Percentiles rank a stretch among this genome's conserved stretches.
phyloP scores from a whole-genome alignment of 805 yeast species.

The Metschnikowia picachoensis region DNA sequence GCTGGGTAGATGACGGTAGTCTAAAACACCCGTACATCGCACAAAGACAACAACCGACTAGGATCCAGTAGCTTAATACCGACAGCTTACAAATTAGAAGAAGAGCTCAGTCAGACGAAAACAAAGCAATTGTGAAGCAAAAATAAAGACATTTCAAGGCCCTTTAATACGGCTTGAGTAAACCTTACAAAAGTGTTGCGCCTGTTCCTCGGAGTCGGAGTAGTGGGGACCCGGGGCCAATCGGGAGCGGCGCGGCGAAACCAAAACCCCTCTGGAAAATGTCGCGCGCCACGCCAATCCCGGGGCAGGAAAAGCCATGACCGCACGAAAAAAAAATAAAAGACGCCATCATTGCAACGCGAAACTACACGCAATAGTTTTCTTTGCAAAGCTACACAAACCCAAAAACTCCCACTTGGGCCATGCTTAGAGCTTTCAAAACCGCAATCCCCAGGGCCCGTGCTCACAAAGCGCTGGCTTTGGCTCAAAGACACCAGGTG shows the following conservation, averaged over 20 bases:
- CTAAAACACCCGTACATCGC: not conserved
- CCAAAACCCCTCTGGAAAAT: not conserved
- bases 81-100: too few relatives aligned
- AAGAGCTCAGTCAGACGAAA: too few relatives aligned
- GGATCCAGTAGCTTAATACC: too few relatives aligned
- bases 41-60: not conserved
- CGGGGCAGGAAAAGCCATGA: conserved; percentile 10
- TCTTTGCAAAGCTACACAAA: conserved; percentile 1
- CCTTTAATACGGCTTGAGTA: too few relatives aligned
- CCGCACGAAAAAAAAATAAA: conserved; percentile 1
- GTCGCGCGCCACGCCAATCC: conserved; percentile 11
- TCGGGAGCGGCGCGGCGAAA: conserved; percentile 7
- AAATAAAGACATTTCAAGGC: too few relatives aligned
- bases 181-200: too few relatives aligned
- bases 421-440: conserved; percentile 43
- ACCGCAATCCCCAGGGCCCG: conserved; percentile 34
- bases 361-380: conserved; percentile 2
- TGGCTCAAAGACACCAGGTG: conserved; percentile 8
- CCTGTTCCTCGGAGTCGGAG: not conserved
- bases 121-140: too few relatives aligned
- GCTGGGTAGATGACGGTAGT: not conserved
- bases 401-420: conserved; percentile 5
- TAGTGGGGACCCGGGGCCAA: conserved; percentile 1
- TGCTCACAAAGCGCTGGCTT: conserved; percentile 27
- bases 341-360: not conserved